A percentile compares a stretch with the other conserved stretches of the same genome.
Evolutionary conservation across 345 rosid species (phyloP).

Genomic region (Populus euphratica): DNA sequence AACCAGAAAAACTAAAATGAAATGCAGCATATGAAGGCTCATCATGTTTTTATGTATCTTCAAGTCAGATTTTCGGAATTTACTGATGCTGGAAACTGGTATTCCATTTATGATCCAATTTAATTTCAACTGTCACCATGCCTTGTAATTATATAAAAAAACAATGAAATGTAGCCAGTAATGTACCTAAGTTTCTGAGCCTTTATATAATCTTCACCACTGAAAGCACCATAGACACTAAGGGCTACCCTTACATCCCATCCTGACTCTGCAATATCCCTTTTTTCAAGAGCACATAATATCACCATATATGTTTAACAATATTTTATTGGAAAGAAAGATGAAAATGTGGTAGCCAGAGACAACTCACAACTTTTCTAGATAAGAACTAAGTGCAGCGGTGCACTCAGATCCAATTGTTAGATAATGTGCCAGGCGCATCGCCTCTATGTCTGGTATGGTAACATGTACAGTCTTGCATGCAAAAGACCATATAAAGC

Average conservation of each 20-base stretch:
- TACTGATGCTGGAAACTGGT: no score
- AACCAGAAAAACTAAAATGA: no score
- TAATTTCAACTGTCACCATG: not conserved
- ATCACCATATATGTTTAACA: conserved; percentile 5
- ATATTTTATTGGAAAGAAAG: not conserved
- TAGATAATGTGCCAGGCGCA: conserved; percentile 71
- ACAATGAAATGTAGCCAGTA: not conserved
- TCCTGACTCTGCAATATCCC: conserved; percentile 48
- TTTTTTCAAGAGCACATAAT: conserved; percentile 16
- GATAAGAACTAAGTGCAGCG: conserved; percentile 44
- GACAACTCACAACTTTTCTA: conserved; percentile 44
- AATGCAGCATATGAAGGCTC: no score
- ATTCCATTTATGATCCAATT: no score
- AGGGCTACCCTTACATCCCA: conserved; percentile 69
- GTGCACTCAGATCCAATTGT: conserved; percentile 64
- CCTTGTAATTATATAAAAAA: no score
- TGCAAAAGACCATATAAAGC: not conserved
- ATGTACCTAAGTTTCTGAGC: conserved; percentile 61
- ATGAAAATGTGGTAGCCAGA: not conserved
- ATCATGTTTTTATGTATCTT: no score
- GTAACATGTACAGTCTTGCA: conserved; percentile 56
- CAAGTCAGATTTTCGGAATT: no score
- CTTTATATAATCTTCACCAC: conserved; percentile 52
- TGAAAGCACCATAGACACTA: conserved; percentile 51
- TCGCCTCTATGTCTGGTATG: conserved; percentile 65